Conservation (phyloP, 768 basidiomycete genomes). For the Tephrocybe sp. region DNA sequence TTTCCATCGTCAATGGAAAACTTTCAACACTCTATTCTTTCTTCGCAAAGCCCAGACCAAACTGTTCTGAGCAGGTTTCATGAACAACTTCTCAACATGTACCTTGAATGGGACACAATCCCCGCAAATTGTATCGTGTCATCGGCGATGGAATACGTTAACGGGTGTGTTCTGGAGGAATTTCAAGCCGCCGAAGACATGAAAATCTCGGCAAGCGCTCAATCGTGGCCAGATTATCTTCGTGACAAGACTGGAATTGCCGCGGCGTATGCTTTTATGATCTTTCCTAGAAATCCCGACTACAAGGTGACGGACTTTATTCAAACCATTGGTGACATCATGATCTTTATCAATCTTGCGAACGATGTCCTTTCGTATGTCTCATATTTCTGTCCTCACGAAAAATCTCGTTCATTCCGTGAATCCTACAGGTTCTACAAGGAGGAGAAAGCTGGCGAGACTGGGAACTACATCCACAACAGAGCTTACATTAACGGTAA, state of each 20-base stretch:
- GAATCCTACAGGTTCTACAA: slow-evolving; percentile 1
- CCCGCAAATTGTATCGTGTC: background rate
- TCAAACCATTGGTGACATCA: slow-evolving; percentile 1
- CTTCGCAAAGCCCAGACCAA: background rate
- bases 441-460: slow-evolving; percentile 1
- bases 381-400: background rate
- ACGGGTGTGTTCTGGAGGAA: background rate
- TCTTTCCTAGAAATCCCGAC: background rate
- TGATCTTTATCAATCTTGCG: background rate
- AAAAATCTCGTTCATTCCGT: background rate
- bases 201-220: background rate
- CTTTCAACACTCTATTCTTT: background rate
- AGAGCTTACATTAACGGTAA: background rate
- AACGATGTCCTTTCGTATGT: background rate
- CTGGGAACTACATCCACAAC: slow-evolving; percentile 1
- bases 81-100: background rate
- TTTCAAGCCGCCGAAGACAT: background rate
- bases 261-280: background rate
- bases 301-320: background rate
- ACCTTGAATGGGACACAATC: background rate
- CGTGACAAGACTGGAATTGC: slow-evolving; percentile 1
- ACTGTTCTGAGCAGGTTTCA: background rate
- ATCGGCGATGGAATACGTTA: slow-evolving; percentile 5
- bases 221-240: slow-evolving; percentile 1
- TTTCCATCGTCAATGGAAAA: background rate